Conservation (phyloP, 495 filamentous ascomycete species). For the Penicillium ucsense region DNA sequence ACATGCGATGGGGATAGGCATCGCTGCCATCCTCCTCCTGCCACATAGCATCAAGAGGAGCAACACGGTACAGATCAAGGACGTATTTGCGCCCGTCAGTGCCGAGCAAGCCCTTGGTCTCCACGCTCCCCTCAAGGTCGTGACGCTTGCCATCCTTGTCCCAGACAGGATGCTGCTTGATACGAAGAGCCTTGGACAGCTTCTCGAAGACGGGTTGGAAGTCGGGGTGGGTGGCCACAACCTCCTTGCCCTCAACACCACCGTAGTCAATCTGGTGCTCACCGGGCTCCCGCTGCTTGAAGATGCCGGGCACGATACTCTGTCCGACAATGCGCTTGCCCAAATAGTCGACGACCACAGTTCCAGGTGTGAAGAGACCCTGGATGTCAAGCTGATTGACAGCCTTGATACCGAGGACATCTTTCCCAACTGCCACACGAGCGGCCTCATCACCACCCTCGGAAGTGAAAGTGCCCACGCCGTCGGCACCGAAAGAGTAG, state of each 20-base stretch:
- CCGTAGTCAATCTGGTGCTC: constrained; percentile 99
- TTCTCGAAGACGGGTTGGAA: constrained; percentile 83
- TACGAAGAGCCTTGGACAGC: constrained; percentile 72
- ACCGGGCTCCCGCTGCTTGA: constrained; percentile 94
- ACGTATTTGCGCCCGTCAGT: constrained; percentile 97
- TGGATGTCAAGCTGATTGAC: constrained; percentile 96
- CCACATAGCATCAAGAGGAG: constrained; percentile 85
- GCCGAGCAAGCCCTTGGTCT: constrained; percentile 96
- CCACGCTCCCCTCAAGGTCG: constrained; percentile 89
- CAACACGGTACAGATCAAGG: constrained; percentile 89
- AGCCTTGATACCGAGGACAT: constrained; percentile 83
- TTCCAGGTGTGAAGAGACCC: constrained; percentile 89
- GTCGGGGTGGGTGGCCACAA: constrained; percentile 77
- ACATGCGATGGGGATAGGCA: constrained; percentile 90
- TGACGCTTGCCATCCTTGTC: constrained; percentile 88
- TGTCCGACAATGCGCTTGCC: constrained; percentile 96
- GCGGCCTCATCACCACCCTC: constrained; percentile 98
- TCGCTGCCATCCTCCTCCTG: constrained; percentile 62
- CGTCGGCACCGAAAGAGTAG: constrained; percentile 96
- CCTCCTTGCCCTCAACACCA: constrained; percentile 93
- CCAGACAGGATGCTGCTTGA: constrained; percentile 97
- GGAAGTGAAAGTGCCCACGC: constrained; percentile 90
- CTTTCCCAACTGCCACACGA: constrained; percentile 91
- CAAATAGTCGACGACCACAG: constrained; percentile 92
- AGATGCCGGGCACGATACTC: constrained; percentile 97